Percentiles rank a stretch among this genome's conserved stretches.
These are phyloP conservation scores for Triticum timopheevii DNA, from an alignment of 176 grass and related monocot species.

Conservation along the genomic window DNA sequence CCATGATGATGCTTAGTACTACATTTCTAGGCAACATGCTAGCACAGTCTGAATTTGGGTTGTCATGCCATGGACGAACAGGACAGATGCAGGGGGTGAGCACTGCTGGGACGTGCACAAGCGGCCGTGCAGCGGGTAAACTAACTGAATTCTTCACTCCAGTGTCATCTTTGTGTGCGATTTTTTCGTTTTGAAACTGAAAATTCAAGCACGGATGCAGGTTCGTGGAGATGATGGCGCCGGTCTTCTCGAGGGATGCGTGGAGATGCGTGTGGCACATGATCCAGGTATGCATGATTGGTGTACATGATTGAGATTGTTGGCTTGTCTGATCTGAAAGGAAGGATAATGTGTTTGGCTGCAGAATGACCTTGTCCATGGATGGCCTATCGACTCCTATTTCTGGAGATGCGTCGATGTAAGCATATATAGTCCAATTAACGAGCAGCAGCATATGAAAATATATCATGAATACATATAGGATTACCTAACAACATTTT, in stretches of 20 bases:
- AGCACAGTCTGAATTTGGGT: background rate
- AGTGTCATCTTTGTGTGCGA: fast-evolving
- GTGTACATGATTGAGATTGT: no score
- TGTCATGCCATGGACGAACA: background rate
- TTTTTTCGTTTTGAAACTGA: background rate
- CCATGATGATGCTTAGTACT: background rate
- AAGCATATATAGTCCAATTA: background rate
- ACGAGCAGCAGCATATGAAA: background rate
- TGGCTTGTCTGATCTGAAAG: background rate
- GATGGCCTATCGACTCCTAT: slow-evolving; percentile 22
- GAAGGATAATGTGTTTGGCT: background rate
- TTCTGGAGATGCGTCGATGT: slow-evolving; percentile 34
- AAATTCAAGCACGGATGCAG: background rate
- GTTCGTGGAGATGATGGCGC: slow-evolving; percentile 42
- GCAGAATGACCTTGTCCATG: slow-evolving; percentile 40
- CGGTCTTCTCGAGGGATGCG: slow-evolving; percentile 18
- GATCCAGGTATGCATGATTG: background rate
- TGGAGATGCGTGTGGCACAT: slow-evolving; percentile 37
- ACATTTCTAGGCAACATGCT: background rate
- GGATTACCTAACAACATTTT: background rate
- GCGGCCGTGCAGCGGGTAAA: slow-evolving; percentile 30
- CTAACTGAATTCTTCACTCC: background rate
- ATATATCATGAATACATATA: background rate
- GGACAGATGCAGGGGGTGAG: background rate
- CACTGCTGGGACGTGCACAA: slow-evolving; percentile 16